Percentiles rank a stretch among this genome's conserved stretches.
These are phyloP conservation scores for Arthroderma sp. DNA, from an alignment of 2,329 filamentous ascomycete genomes.

Conservation along the genomic window DNA sequence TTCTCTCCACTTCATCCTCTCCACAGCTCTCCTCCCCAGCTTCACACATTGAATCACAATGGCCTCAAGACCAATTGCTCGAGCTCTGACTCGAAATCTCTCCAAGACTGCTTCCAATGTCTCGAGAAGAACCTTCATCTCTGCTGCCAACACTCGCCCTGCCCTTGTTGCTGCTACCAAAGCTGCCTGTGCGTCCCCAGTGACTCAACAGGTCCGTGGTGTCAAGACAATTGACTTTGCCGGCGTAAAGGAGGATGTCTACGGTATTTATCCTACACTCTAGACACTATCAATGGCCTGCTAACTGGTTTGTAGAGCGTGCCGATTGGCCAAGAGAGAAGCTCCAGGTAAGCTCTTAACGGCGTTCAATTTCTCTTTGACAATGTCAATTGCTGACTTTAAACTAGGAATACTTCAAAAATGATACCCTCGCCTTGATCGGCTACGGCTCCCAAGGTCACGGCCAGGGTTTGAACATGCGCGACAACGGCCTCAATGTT, in stretches of 20 bases:
- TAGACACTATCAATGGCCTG: conserved; percentile 2
- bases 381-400: conserved; percentile 3
- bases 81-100: conserved; percentile 46
- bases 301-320: conserved; percentile 53
- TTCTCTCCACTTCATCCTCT: conserved; percentile 10
- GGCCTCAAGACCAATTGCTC: conserved; percentile 37
- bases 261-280: conserved; percentile 46
- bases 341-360: conserved; percentile 61
- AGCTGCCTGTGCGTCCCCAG: conserved; percentile 33
- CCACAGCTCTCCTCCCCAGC: conserved; percentile 6
- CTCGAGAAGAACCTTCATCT: conserved; percentile 46
- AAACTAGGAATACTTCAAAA: conserved; percentile 94
- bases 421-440: conserved; percentile 97
- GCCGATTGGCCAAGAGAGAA: conserved; percentile 97
- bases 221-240: conserved; percentile 99
- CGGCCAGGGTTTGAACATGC: conserved; percentile 98
- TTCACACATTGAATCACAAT: conserved; percentile 21
- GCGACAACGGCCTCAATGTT: conserved; percentile 98
- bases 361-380: background rate
- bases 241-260: conserved; percentile 86
- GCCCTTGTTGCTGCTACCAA: conserved; percentile 34
- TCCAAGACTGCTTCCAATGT: conserved; percentile 31
- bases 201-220: conserved; percentile 63
- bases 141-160: conserved; percentile 36
- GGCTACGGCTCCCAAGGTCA: conserved; percentile 97